Percentiles rank a stretch among this genome's conserved stretches.
Conservation (phyloP, 2,329 filamentous ascomycete genomes). For the Diaporthe vexans region DNA sequence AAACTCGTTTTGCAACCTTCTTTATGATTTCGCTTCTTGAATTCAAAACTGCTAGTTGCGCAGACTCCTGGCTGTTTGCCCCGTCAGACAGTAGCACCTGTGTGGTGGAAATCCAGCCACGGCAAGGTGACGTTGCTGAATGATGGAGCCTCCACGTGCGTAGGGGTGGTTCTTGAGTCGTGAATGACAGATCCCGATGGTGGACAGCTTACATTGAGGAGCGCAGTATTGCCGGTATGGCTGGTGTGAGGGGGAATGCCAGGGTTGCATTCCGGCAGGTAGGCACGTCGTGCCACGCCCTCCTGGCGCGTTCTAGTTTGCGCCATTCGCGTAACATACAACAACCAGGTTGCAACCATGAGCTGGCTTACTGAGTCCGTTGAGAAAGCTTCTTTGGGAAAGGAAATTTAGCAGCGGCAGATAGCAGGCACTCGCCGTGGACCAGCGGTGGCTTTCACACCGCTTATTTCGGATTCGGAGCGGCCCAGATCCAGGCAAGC, state of each 20-base stretch:
- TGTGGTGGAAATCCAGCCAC: not conserved
- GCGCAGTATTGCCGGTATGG: not conserved
- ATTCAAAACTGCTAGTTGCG: not conserved
- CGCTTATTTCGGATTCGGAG: constrained; percentile 16
- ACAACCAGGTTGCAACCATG: not conserved
- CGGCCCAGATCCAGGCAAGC: not conserved
- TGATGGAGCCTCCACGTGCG: not conserved
- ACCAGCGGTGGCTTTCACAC: constrained; percentile 15
- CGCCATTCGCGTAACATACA: constrained; percentile 9
- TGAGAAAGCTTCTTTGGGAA: not conserved
- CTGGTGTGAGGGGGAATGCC: constrained; percentile 7
- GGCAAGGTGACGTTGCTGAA: not conserved
- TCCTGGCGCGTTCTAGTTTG: not conserved
- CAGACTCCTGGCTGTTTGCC: not conserved
- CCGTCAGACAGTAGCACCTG: not conserved
- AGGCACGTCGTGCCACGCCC: constrained; percentile 10
- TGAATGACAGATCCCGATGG: not conserved
- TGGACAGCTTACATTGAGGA: not conserved
- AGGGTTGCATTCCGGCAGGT: constrained; percentile 30
- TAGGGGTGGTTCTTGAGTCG: not conserved
- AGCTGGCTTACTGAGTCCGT: not conserved
- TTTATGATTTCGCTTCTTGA: not conserved
- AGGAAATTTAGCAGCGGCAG: not conserved
- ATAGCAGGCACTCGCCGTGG: not conserved
- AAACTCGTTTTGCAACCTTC: not conserved